A percentile compares a stretch with the other conserved stretches of the same genome.
These are phyloP conservation scores for Gynochthodes officinalis DNA, from an alignment of 257 asterid genomes.

Conservation along the genomic window DNA sequence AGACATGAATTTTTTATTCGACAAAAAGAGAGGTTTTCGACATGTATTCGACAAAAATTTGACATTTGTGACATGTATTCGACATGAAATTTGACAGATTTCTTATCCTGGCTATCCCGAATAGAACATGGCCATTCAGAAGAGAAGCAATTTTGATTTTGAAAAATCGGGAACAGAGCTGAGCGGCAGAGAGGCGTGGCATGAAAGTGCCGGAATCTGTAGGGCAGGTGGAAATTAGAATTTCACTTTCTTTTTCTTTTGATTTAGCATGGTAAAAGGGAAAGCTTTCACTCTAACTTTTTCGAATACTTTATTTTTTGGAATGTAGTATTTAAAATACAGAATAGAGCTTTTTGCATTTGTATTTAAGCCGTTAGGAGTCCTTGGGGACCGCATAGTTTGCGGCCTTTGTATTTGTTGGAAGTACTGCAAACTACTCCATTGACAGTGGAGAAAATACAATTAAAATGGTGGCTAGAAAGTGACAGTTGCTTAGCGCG, in stretches of 20 bases:
- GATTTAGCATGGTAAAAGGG: too few species aligned
- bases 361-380: conserved; percentile 3
- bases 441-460: neutral
- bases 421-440: neutral
- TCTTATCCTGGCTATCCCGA: too few species aligned
- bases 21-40: too few species aligned
- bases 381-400: conserved; percentile 17
- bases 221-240: conserved; percentile 35
- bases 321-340: conserved; percentile 2
- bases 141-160: conserved; percentile 23
- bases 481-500: conserved; percentile 1
- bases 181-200: conserved; percentile 39
- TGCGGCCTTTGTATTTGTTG: conserved; percentile 13
- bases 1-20: too few species aligned
- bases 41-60: too few species aligned
- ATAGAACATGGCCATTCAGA: too few species aligned
- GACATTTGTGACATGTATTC: too few species aligned
- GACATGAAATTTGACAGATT: too few species aligned
- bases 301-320: conserved; percentile 1
- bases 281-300: conserved; percentile 36
- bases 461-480: neutral
- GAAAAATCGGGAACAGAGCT: conserved; percentile 32
- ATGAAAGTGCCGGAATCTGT: conserved; percentile 47
- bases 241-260: conserved; percentile 49
- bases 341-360: neutral